Evolutionary conservation across 495 filamentous ascomycete genomes (phyloP).

Genomic region (Aspergillus sparsus): DNA sequence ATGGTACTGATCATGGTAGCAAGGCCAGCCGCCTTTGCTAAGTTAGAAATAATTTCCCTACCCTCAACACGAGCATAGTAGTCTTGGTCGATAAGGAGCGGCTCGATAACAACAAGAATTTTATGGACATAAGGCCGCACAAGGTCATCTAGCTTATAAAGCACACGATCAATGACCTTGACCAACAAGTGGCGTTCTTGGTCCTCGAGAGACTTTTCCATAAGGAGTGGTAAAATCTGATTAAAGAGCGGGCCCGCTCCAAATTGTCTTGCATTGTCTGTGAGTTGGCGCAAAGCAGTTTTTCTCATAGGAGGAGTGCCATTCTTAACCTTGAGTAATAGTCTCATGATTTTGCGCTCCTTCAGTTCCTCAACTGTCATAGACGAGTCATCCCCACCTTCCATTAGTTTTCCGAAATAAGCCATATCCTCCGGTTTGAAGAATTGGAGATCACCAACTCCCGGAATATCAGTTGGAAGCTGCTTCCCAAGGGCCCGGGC

Average conservation of each 20-base stretch:
- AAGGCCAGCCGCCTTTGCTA: conserved; percentile 94
- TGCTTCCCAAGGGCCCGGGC: conserved; percentile 80
- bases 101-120: conserved; percentile 98
- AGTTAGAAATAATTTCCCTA: conserved; percentile 97
- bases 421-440: conserved; percentile 99
- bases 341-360: conserved; percentile 96
- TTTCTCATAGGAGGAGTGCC: conserved; percentile 99
- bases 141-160: conserved; percentile 97
- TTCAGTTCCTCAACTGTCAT: conserved; percentile 95
- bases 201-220: conserved; percentile 98
- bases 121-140: conserved; percentile 97
- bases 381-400: conserved; percentile 87
- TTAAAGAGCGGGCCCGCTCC: conserved; percentile 95
- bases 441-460: conserved; percentile 95
- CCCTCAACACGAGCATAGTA: conserved; percentile 99
- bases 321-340: conserved; percentile 98
- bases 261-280: conserved; percentile 96
- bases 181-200: conserved; percentile 98
- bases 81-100: conserved; percentile 97
- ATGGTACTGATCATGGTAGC: conserved; percentile 99
- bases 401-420: conserved; percentile 97
- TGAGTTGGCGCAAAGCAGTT: conserved; percentile 96
- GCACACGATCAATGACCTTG: conserved; percentile 97
- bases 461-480: conserved; percentile 94
- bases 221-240: conserved; percentile 93